A percentile compares a stretch with the other conserved stretches of the same genome.
Evolutionary conservation across 2,329 filamentous ascomycete species (phyloP).

Genomic region (Sphaceloma murrayae): DNA sequence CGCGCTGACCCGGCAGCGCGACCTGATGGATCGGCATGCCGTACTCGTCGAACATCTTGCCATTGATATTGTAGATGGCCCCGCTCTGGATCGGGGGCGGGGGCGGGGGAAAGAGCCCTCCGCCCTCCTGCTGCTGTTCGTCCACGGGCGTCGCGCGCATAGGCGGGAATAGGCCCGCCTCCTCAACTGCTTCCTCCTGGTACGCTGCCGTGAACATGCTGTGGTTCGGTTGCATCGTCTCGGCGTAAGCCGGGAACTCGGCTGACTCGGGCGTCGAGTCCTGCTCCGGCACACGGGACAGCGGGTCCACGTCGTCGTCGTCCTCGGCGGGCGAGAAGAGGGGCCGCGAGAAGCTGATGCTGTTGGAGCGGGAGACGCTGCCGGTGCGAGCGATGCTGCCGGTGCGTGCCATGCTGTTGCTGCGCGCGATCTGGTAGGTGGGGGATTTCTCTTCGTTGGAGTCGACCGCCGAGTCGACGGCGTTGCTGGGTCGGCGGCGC

Average conservation of each 20-base stretch:
- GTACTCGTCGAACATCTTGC: slow-evolving; percentile 15
- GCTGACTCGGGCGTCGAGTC: slow-evolving; percentile 10
- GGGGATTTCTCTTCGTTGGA: slow-evolving; percentile 6
- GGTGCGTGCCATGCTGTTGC: slow-evolving; percentile 1
- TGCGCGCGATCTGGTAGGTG: slow-evolving; percentile 8
- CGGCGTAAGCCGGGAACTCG: slow-evolving; percentile 13
- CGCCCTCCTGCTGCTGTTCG: slow-evolving; percentile 3
- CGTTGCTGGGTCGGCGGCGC: slow-evolving; percentile 11
- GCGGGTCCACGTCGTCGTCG: slow-evolving; percentile 12
- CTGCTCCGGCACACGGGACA: slow-evolving; percentile 10
- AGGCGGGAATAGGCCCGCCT: slow-evolving; percentile 5
- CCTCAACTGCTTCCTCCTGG: slow-evolving; percentile 3
- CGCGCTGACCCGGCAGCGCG: background rate
- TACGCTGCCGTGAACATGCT: slow-evolving; percentile 9
- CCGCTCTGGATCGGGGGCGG: slow-evolving; percentile 3
- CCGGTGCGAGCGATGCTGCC: background rate
- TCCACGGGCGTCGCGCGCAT: background rate
- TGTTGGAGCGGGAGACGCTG: slow-evolving; percentile 2
- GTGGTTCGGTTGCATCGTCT: slow-evolving; percentile 7
- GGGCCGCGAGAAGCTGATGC: slow-evolving; percentile 5
- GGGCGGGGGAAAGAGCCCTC: slow-evolving; percentile 8
- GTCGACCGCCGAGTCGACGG: slow-evolving; percentile 15
- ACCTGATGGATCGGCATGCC: slow-evolving; percentile 13
- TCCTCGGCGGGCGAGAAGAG: background rate
- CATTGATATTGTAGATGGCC: slow-evolving; percentile 14